These are phyloP conservation scores for Thyridium curvatum DNA, from an alignment of 2,329 filamentous ascomycete species.

Conservation along the genomic window DNA sequence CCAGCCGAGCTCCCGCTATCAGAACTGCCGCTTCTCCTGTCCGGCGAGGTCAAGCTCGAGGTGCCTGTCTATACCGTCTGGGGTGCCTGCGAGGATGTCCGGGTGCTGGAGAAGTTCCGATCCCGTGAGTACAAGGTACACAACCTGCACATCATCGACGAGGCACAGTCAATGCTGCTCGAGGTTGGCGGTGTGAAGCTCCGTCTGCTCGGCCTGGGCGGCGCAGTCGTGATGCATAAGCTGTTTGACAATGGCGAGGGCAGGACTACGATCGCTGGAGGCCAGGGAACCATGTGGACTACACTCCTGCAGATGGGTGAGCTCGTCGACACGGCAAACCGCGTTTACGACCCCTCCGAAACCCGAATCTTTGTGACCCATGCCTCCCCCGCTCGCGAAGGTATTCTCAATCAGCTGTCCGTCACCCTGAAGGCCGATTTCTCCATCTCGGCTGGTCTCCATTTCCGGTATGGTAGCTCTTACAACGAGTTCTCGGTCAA, in stretches of 20 bases:
- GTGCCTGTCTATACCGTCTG: slow-evolving; percentile 98
- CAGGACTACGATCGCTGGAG: slow-evolving; percentile 94
- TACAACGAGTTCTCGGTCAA: slow-evolving; percentile 99
- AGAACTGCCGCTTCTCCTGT: slow-evolving; percentile 83
- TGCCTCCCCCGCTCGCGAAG: slow-evolving; percentile 91
- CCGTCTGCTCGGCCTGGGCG: slow-evolving; percentile 84
- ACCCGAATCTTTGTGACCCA: slow-evolving; percentile 96
- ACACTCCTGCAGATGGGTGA: slow-evolving; percentile 97
- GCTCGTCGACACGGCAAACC: slow-evolving; percentile 93
- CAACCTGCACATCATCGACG: slow-evolving; percentile 97
- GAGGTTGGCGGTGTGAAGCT: slow-evolving; percentile 96
- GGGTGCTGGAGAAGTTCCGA: slow-evolving; percentile 93
- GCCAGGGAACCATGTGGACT: slow-evolving; percentile 99
- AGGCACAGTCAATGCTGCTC: slow-evolving; percentile 90
- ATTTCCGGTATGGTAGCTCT: slow-evolving; percentile 97
- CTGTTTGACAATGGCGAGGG: slow-evolving; percentile 98
- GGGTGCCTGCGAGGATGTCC: slow-evolving; percentile 97
- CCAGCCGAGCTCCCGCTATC: slow-evolving; percentile 83
- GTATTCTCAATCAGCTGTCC: slow-evolving; percentile 93
- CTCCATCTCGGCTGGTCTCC: slow-evolving; percentile 92
- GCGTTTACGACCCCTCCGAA: slow-evolving; percentile 96
- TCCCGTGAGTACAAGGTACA: slow-evolving; percentile 97
- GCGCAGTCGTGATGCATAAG: slow-evolving; percentile 99
- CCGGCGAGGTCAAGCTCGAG: slow-evolving; percentile 83
- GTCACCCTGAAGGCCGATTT: slow-evolving; percentile 98